Percentiles rank a stretch among this genome's conserved stretches.
phyloP scores from a whole-genome alignment of 805 yeast genomes.

The Candida orba region DNA sequence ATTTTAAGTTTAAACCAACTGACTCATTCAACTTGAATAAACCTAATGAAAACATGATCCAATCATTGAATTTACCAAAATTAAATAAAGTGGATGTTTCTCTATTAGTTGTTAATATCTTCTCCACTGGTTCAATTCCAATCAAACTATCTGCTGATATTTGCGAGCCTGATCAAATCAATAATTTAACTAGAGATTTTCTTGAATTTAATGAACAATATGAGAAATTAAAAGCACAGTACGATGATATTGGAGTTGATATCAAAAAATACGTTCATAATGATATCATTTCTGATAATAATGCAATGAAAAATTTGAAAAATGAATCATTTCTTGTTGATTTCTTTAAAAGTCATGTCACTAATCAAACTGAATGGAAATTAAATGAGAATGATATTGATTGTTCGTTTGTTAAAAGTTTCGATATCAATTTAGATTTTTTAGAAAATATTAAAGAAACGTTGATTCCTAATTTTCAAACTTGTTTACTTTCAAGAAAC shows the following conservation, averaged over 20 bases:
- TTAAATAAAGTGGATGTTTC: slow-evolving; percentile 21
- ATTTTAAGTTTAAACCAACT: slow-evolving; percentile 25
- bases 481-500: slow-evolving; percentile 52
- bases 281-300: slow-evolving; percentile 13
- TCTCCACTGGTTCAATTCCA: slow-evolving; percentile 33
- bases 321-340: slow-evolving; percentile 7
- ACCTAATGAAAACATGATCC: slow-evolving; percentile 22
- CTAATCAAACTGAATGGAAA: slow-evolving; percentile 21
- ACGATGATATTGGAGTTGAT: slow-evolving; percentile 5
- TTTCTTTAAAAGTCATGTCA: slow-evolving; percentile 7
- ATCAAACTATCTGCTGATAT: slow-evolving; percentile 30
- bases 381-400: neutral
- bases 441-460: slow-evolving; percentile 39
- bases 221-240: slow-evolving; percentile 14
- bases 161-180: slow-evolving; percentile 13
- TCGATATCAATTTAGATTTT: slow-evolving; percentile 36
- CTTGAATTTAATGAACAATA: slow-evolving; percentile 6
- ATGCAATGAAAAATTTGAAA: slow-evolving; percentile 16
- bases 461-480: slow-evolving; percentile 55
- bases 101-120: slow-evolving; percentile 28
- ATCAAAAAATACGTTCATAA: slow-evolving; percentile 9
- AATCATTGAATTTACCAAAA: slow-evolving; percentile 13
- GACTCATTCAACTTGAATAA: slow-evolving; percentile 3
- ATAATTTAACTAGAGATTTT: slow-evolving; percentile 21
- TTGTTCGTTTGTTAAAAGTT: slow-evolving; percentile 6